Conservation (phyloP, 1,139 yeast genomes). For the Geotrichum candidum region DNA sequence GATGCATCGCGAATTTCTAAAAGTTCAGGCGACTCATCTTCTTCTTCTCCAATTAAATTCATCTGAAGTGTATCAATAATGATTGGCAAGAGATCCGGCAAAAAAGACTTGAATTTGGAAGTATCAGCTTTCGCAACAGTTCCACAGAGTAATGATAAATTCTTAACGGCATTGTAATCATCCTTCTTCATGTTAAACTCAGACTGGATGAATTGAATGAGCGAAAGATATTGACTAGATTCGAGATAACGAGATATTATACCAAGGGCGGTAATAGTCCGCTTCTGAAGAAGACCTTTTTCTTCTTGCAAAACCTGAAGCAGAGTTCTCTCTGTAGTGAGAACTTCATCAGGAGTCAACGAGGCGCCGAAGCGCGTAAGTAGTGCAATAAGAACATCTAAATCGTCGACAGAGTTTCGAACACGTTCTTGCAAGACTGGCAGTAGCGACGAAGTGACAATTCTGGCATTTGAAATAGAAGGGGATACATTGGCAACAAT, state of each 20-base stretch:
- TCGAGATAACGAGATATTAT: slow-evolving; percentile 39
- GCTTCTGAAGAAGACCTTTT: slow-evolving; percentile 32
- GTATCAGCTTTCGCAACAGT: slow-evolving; percentile 30
- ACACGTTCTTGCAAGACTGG: slow-evolving; percentile 33
- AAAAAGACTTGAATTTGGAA: slow-evolving; percentile 23
- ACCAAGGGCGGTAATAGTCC: slow-evolving; percentile 52
- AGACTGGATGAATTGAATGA: slow-evolving; percentile 23
- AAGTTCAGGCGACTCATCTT: slow-evolving; percentile 20
- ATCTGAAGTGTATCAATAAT: slow-evolving; percentile 23
- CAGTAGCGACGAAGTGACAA: slow-evolving; percentile 34
- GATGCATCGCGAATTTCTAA: slow-evolving; percentile 34
- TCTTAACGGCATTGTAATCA: slow-evolving; percentile 19
- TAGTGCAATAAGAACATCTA: slow-evolving; percentile 60
- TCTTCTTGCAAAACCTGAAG: slow-evolving; percentile 24
- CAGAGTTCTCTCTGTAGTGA: slow-evolving; percentile 32
- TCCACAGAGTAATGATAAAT: slow-evolving; percentile 27
- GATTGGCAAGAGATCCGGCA: slow-evolving; percentile 24
- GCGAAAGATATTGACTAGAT: slow-evolving; percentile 27
- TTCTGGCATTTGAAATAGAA: slow-evolving; percentile 31
- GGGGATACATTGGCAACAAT: slow-evolving; percentile 43
- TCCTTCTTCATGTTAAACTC: slow-evolving; percentile 20
- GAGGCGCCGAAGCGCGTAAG: slow-evolving; percentile 50
- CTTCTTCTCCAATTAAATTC: slow-evolving; percentile 21
- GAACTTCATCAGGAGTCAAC: slow-evolving; percentile 42
- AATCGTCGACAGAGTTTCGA: slow-evolving; percentile 46